phyloP scores from a whole-genome alignment of 2,329 filamentous ascomycete genomes.

The Beauveria medogensis region DNA sequence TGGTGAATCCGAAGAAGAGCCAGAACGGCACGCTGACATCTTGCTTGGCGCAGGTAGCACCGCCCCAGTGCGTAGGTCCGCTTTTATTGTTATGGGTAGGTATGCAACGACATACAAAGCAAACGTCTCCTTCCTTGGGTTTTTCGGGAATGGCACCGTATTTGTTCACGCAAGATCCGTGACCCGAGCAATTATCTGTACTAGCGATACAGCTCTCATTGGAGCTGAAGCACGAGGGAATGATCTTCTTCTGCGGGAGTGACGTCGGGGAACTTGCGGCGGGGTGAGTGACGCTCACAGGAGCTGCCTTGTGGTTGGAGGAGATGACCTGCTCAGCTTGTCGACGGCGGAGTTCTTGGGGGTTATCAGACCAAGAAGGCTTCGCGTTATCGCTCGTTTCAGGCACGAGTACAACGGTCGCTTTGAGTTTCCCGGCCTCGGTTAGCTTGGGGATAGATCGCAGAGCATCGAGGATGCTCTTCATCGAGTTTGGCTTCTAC shows the following conservation, averaged over 20 bases:
- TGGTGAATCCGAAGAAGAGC: conserved; percentile 67
- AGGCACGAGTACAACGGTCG: conserved; percentile 48
- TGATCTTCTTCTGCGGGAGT: conserved; percentile 30
- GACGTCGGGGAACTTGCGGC: conserved; percentile 23
- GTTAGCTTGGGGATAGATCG: conserved; percentile 38
- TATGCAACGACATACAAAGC: conserved; percentile 73
- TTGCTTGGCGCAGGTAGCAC: conserved; percentile 80
- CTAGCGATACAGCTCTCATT: conserved; percentile 57
- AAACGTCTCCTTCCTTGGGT: conserved; percentile 35
- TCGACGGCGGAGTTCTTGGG: conserved; percentile 39
- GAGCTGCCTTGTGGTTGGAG: conserved; percentile 22
- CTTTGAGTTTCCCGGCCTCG: conserved; percentile 44
- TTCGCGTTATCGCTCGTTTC: conserved; percentile 31
- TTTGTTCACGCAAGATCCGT: conserved; percentile 67
- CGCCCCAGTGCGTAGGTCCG: conserved; percentile 71
- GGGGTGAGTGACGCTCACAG: conserved; percentile 17
- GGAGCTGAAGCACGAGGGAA: conserved; percentile 69
- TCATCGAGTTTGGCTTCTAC: conserved; percentile 26
- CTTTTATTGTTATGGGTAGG: conserved; percentile 46
- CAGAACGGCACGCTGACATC: conserved; percentile 87
- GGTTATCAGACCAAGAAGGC: conserved; percentile 32
- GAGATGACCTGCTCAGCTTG: conserved; percentile 40
- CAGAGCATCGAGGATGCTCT: conserved; percentile 34
- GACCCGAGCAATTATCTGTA: conserved; percentile 75
- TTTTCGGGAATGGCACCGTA: conserved; percentile 29